Conservation (phyloP, 1,284 basidiomycete species). For the Apiotrichum siamense region DNA sequence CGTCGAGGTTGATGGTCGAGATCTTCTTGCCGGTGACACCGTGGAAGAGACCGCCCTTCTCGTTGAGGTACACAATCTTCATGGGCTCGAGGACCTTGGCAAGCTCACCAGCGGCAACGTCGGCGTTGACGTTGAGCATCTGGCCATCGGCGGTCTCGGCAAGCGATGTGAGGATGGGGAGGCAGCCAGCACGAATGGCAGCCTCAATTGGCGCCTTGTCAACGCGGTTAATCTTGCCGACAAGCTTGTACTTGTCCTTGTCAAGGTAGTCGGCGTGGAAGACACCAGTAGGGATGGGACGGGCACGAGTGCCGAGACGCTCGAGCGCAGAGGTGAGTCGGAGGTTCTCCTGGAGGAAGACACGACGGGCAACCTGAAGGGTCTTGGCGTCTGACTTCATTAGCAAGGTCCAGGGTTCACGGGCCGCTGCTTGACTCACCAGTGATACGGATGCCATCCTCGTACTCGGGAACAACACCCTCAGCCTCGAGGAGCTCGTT, state of each 20-base stretch:
- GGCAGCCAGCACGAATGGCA: conserved; percentile 83
- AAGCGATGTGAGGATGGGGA: conserved; percentile 86
- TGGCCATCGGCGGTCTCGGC: conserved; percentile 88
- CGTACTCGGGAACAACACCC: conserved; percentile 88
- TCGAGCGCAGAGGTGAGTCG: conserved; percentile 86
- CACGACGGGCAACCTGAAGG: conserved; percentile 83
- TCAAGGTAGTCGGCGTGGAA: conserved; percentile 94
- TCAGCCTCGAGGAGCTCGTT: conserved; percentile 86
- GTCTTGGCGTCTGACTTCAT: conserved; percentile 70
- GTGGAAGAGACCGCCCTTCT: conserved; percentile 97
- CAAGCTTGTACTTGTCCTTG: conserved; percentile 86
- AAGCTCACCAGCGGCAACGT: conserved; percentile 91
- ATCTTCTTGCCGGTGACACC: conserved; percentile 92
- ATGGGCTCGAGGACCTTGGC: conserved; percentile 94
- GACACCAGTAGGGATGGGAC: conserved; percentile 91
- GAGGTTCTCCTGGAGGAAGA: conserved; percentile 92
- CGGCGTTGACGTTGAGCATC: conserved; percentile 93
- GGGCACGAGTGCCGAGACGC: conserved; percentile 83
- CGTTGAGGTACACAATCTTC: conserved; percentile 98
- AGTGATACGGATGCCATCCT: conserved; percentile 90
- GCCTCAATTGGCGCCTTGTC: conserved; percentile 94
- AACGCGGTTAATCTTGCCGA: conserved; percentile 84
- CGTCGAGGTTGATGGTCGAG: conserved; percentile 94
- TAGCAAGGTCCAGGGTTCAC: neutral
- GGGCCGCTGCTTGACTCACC: conserved; percentile 55